A percentile compares a stretch with the other conserved stretches of the same genome.
These are phyloP conservation scores for Podaxis sp. DNA, from an alignment of 768 basidiomycete species.

Conservation along the genomic window DNA sequence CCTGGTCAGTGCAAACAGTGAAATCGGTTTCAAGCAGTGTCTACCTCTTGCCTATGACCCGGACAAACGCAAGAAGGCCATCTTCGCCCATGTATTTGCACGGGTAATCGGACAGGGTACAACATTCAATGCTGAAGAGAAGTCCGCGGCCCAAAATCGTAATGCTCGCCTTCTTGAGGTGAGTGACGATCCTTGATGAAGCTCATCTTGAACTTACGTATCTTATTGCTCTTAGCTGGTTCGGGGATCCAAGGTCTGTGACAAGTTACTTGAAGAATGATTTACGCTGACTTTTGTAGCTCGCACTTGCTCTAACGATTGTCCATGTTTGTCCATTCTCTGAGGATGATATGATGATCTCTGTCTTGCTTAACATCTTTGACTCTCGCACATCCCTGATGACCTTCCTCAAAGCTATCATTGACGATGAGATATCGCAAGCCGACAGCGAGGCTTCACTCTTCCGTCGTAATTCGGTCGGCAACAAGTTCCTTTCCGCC, in stretches of 20 bases:
- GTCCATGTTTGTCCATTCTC: conserved; percentile 78
- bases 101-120: conserved; percentile 78
- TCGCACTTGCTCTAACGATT: conserved; percentile 78
- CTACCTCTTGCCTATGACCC: conserved; percentile 72
- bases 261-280: background rate
- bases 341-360: conserved; percentile 82
- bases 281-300: conserved; percentile 31
- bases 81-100: conserved; percentile 83
- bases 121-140: conserved; percentile 63
- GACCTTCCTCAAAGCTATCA: conserved; percentile 73
- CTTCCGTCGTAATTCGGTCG: conserved; percentile 86
- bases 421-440: conserved; percentile 77
- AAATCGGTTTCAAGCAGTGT: conserved; percentile 87
- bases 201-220: background rate
- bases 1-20: conserved; percentile 78
- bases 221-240: conserved; percentile 46
- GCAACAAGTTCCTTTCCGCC: conserved; percentile 79
- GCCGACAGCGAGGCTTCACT: conserved; percentile 83
- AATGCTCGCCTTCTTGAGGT: conserved; percentile 60
- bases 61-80: conserved; percentile 64
- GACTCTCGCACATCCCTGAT: conserved; percentile 72
- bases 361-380: conserved; percentile 82
- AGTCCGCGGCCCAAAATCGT: conserved; percentile 38
- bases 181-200: conserved; percentile 17
- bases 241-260: conserved; percentile 67